Conservation (phyloP, 495 filamentous ascomycete genomes). For the Tuber aestivum region DNA sequence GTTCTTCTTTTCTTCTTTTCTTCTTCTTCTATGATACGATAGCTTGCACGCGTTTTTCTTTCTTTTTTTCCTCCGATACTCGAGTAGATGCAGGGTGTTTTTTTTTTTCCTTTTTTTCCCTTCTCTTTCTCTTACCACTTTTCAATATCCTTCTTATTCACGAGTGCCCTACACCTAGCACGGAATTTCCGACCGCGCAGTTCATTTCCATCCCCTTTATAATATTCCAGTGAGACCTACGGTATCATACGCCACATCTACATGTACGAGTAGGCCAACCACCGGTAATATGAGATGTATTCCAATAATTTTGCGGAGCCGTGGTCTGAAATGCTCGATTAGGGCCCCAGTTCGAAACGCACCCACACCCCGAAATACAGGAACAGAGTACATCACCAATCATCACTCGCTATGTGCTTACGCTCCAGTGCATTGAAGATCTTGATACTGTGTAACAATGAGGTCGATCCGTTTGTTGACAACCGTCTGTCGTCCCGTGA, state of each 20-base stretch:
- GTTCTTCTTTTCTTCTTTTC: neutral
- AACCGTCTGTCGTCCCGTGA: neutral
- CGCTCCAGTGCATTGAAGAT: neutral
- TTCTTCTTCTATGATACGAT: neutral
- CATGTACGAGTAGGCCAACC: too few relatives aligned
- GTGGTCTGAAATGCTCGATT: neutral
- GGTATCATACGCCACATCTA: too few relatives aligned
- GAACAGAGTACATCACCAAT: neutral
- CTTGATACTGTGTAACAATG: neutral
- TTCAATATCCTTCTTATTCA: neutral
- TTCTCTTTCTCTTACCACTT: neutral
- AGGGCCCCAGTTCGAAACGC: neutral
- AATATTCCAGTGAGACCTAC: neutral
- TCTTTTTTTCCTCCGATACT: neutral
- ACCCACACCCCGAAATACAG: neutral
- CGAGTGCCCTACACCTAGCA: neutral
- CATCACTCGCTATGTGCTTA: neutral
- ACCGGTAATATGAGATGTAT: too few relatives aligned
- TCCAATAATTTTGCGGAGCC: neutral
- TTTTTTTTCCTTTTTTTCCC: neutral
- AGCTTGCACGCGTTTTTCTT: neutral
- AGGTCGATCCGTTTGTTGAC: neutral
- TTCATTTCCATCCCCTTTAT: neutral
- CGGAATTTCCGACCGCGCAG: neutral
- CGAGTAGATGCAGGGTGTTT: neutral